A percentile compares a stretch with the other conserved stretches of the same genome.
phyloP scores from a whole-genome alignment of 2,329 filamentous ascomycete species.

The Trichoderma asperellum region DNA sequence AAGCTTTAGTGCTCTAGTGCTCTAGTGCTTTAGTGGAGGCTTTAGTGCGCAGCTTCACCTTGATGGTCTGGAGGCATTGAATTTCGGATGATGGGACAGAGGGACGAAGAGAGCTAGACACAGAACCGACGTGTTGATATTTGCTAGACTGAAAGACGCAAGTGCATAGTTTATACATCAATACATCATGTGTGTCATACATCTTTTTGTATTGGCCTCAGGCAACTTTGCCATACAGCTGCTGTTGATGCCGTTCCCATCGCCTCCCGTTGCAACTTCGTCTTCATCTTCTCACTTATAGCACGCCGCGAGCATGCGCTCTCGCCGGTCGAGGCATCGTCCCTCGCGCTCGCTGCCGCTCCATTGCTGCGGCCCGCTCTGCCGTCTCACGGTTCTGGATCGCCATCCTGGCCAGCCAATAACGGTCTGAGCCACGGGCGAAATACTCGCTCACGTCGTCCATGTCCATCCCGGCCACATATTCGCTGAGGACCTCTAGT shows the following conservation, averaged over 20 bases:
- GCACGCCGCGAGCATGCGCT: not conserved
- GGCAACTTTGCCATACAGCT: too few relatives aligned
- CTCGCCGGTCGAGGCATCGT: not conserved
- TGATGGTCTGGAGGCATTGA: not conserved
- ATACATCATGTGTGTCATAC: too few relatives aligned
- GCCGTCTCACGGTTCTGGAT: conserved; percentile 10
- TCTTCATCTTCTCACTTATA: not conserved
- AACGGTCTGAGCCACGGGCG: not conserved
- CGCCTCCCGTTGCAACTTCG: not conserved
- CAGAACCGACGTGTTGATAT: too few relatives aligned
- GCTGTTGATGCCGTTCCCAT: not conserved
- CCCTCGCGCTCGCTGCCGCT: not conserved
- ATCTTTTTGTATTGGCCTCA: too few relatives aligned
- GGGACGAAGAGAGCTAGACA: too few relatives aligned
- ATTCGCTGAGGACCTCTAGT: not conserved
- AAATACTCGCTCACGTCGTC: conserved; percentile 21
- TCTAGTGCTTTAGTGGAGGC: not conserved
- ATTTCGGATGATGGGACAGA: too few relatives aligned
- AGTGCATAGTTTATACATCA: too few relatives aligned
- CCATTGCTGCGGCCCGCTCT: conserved; percentile 4
- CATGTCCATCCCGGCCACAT: not conserved
- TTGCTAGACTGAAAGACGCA: too few relatives aligned
- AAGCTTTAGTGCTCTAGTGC: not conserved
- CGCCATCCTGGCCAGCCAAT: conserved; percentile 17
- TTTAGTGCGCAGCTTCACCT: not conserved